Percentiles rank a stretch among this genome's conserved stretches.
phyloP scores from a whole-genome alignment of 1,139 yeast genomes.

The Taiozyma onychis region DNA sequence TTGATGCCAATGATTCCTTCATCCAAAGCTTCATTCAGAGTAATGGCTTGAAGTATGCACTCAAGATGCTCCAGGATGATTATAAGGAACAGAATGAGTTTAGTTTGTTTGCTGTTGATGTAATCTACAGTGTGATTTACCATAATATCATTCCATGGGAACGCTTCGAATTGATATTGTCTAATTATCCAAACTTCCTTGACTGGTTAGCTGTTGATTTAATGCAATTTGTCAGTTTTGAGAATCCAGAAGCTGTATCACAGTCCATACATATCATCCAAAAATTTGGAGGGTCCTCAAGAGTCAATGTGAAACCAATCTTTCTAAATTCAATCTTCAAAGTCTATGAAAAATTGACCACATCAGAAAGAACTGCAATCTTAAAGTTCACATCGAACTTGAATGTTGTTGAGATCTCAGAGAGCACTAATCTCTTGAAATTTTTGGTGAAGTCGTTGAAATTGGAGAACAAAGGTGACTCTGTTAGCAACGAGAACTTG shows the following conservation, averaged over 20 bases:
- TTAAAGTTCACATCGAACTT: conserved; percentile 35
- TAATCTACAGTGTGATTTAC: conserved; percentile 3
- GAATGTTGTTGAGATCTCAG: conserved; percentile 11
- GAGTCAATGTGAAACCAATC: conserved; percentile 37
- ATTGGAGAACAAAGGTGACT: conserved; percentile 24
- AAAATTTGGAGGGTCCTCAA: conserved; percentile 37
- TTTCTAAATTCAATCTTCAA: conserved; percentile 41
- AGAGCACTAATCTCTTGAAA: conserved; percentile 24
- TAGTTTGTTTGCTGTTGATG: conserved; percentile 39
- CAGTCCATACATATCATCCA: conserved; percentile 36
- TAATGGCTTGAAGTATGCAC: conserved; percentile 49
- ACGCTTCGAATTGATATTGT: conserved; percentile 5
- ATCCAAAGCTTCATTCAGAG: conserved; percentile 48
- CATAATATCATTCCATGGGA: conserved; percentile 3
- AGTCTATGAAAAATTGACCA: conserved; percentile 30
- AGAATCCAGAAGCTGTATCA: conserved; percentile 19
- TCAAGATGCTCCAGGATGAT: conserved; percentile 52
- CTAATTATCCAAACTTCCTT: conserved; percentile 13
- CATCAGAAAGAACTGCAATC: conserved; percentile 33
- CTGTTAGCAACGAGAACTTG: conserved; percentile 36
- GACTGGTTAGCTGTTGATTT: conserved; percentile 23
- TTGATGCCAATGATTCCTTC: conserved; percentile 35
- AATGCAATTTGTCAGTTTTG: conserved; percentile 14
- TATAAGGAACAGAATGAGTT: conserved; percentile 40
- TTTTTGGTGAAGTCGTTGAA: conserved; percentile 19